These are phyloP conservation scores for Sporisorium exsertum DNA, from an alignment of 1,284 basidiomycete species.

Conservation along the genomic window DNA sequence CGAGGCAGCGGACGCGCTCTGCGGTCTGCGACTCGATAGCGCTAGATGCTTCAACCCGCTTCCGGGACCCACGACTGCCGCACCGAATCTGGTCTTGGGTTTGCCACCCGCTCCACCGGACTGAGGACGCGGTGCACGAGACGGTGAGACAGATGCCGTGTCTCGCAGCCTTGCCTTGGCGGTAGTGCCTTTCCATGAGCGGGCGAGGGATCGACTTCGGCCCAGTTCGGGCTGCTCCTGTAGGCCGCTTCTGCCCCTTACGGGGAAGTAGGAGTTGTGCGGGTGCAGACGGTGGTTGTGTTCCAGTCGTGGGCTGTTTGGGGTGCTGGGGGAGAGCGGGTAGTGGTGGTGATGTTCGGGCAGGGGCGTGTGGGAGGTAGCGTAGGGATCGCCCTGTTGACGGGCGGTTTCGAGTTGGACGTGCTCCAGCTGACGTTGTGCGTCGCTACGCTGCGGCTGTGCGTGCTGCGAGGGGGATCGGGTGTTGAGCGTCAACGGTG, in stretches of 20 bases:
- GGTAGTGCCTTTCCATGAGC: too few species aligned
- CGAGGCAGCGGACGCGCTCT: conserved; percentile 17
- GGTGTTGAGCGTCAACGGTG: conserved; percentile 26
- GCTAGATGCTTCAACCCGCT: conserved; percentile 9
- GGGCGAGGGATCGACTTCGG: conserved; percentile 13
- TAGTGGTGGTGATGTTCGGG: conserved; percentile 22
- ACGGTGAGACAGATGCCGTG: conserved; percentile 12
- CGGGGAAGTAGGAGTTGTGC: conserved; percentile 5
- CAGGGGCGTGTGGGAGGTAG: conserved; percentile 17
- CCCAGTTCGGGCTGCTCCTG: neutral
- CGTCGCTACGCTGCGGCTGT: conserved; percentile 20
- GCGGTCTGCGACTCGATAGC: conserved; percentile 9
- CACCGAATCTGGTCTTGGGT: conserved; percentile 6
- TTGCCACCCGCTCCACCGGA: conserved; percentile 1
- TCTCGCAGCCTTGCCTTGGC: too few species aligned
- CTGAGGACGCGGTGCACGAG: neutral
- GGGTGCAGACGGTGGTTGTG: conserved; percentile 17
- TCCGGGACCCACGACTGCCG: neutral
- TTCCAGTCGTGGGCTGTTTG: conserved; percentile 10
- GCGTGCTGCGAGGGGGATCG: neutral
- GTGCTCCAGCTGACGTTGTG: conserved; percentile 35
- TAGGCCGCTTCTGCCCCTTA: neutral
- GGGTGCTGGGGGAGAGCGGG: neutral
- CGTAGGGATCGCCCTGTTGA: conserved; percentile 58
- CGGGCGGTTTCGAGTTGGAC: conserved; percentile 57